A percentile compares a stretch with the other conserved stretches of the same genome.
These are phyloP conservation scores for Ceratocystis cacaofunesta DNA, from an alignment of 2,329 filamentous ascomycete genomes.

Conservation along the genomic window DNA sequence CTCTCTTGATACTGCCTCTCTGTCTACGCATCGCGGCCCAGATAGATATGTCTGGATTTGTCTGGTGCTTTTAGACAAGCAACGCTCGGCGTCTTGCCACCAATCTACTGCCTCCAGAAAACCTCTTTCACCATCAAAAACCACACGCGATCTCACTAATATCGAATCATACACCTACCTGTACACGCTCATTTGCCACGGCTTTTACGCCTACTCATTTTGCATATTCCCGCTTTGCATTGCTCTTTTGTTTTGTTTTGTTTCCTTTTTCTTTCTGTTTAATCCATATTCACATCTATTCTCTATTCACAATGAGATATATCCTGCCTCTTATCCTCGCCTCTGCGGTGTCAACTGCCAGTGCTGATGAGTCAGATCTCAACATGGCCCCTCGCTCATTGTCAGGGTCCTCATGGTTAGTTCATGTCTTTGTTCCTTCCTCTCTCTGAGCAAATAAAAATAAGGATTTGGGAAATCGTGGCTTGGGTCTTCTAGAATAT, in stretches of 20 bases:
- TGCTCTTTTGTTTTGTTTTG: background rate
- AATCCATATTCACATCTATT: background rate
- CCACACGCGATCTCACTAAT: background rate
- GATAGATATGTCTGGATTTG: background rate
- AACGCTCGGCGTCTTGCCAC: conserved; percentile 7
- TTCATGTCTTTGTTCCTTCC: background rate
- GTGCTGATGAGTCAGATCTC: background rate
- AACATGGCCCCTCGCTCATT: conserved; percentile 9
- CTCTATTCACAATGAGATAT: conserved; percentile 7
- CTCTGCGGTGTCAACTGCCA: conserved; percentile 1
- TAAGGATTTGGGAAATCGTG: too few species aligned
- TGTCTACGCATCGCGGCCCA: background rate
- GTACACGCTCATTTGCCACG: background rate
- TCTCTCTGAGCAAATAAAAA: too few species aligned
- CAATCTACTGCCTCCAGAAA: background rate
- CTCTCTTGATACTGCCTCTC: background rate
- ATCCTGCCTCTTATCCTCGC: background rate
- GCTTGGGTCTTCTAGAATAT: background rate
- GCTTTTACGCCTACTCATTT: background rate
- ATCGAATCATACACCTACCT: background rate
- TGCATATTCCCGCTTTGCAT: background rate
- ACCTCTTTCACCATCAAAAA: background rate
- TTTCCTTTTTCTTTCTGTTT: background rate
- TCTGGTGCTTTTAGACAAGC: conserved; percentile 5
- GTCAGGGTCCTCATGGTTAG: conserved; percentile 15